Conservation (phyloP, 2,329 filamentous ascomycete species). For the Ceratocystis cacaofunesta region DNA sequence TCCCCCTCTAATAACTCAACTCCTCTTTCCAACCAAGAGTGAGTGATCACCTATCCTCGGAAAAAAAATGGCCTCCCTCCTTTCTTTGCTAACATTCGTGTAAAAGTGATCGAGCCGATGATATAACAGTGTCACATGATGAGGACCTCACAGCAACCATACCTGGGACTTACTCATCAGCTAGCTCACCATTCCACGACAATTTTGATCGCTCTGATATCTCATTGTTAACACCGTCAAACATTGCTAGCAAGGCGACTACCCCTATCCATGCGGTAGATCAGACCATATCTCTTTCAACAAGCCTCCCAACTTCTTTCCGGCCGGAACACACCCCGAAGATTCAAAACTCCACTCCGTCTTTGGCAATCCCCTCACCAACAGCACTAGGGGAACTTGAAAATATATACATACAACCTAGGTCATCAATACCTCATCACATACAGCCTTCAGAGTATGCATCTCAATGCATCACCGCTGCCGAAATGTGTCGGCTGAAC, state of each 20-base stretch:
- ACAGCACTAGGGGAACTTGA: background rate
- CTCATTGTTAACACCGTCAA: conserved; percentile 36
- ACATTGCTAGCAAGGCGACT: conserved; percentile 47
- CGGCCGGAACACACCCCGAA: background rate
- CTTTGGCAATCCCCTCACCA: background rate
- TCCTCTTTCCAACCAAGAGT: background rate
- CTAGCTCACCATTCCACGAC: conserved; percentile 31
- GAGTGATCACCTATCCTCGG: background rate
- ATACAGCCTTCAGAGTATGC: conserved; percentile 65
- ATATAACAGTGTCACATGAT: background rate
- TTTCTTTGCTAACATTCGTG: background rate
- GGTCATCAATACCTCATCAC: conserved; percentile 68
- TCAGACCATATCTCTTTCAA: conserved; percentile 16
- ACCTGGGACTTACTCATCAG: conserved; percentile 1
- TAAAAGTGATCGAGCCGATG: background rate
- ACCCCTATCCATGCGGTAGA: conserved; percentile 37
- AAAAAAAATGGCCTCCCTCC: background rate
- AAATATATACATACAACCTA: conserved; percentile 32
- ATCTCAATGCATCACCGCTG: conserved; percentile 78
- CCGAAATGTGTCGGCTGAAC: conserved; percentile 75
- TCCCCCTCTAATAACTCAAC: background rate
- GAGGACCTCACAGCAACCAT: background rate
- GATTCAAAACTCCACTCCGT: background rate
- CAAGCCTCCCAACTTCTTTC: background rate
- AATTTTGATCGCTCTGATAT: conserved; percentile 41